Evolutionary conservation across 2,329 filamentous ascomycete genomes (phyloP), one percentile per base, ranked within the genome.

Genomic region (Trichoderma sp.): DNA sequence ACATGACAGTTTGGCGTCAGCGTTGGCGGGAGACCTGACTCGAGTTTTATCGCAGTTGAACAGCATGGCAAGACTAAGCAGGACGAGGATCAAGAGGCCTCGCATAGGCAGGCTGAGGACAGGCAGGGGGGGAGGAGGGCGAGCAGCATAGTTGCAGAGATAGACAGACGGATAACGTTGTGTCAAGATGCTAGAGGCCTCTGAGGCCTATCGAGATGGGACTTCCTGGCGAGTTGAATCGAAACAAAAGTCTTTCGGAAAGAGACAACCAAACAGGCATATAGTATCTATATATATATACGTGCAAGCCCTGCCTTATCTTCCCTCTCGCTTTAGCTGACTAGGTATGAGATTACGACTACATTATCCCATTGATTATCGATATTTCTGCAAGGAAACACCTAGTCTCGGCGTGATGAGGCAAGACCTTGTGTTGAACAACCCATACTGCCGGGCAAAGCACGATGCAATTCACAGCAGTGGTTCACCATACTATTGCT

Each of bases 1-100:
- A 59, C 69, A 19, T 67, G 45, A 27, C 60, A 45, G n/a, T 69
- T 13, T 12, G 69, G 69, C 19, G 54, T 45, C 6, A 70, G 69
- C 37, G 60, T 63, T 39, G 15, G 50, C 17, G 27, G 58, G 22
- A 34, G 29, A 7, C 17, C 52, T 60, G 63, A 59, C 35, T 42
- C 56, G n/a, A 15, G 56, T 25, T 61, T 19, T 27, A 61, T 32
- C 25, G 58, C 42, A 2, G 9, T 48, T 35, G 58, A 50, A 17
- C 12, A 35, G 32, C n/a, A 52, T 4, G 32, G 22, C 19, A 52
- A 52, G 25, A 19, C 58, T 35, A 35, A 61, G 42, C 13, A 61
- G 19, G 22, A 12, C 57, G 22, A 60, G 37, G 25, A 48, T 27
- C 2, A 48, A 60, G 27, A 60, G 7, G 37, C 39, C 39, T 17